Evolutionary conservation across 768 basidiomycete genomes (phyloP), one percentile per base, ranked within the genome.

Genomic region (Gymnopilus dilepis): DNA sequence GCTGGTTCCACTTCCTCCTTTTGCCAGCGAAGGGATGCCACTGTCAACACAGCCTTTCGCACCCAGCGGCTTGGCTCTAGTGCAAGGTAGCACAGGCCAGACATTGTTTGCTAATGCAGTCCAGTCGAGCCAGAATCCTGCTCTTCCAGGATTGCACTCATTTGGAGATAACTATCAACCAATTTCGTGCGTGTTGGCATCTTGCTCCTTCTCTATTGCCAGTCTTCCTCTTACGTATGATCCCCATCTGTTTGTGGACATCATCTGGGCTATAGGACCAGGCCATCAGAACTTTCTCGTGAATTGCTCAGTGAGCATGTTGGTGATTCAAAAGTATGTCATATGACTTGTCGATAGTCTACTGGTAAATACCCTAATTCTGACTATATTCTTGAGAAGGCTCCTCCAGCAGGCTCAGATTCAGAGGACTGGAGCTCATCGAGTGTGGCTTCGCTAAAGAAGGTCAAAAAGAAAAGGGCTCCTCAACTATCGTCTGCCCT

Each of bases 11-110:
- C 15, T 48, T 6, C 12, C 43, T 11, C 15, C 47, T 45, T 15
- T 13, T 19, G 19, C 19, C 26, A 34, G 57, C 37, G 43, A 31
- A 0, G 45, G 26, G 54, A 58, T n/a, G 70, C 51, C 55, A 24
- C 59, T 68, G 37, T 60, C 66, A 41, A 82, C 77, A 3, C 83
- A 83, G 59, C 63, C 68, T 21, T 85, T 83, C 63, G 74, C 74
- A 54, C 65, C 61, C 42, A 84, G 81, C 64, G 62, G 71, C n/a
- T 64, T 84, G 37, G 73, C 69, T 1, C 69, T 71, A 51, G 54
- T 57, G 13, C 64, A 67, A 22, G 62, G 59, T 37, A 21, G 47
- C 6, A 8, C 56, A 19, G 33, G 59, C 24, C 33, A 34, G 26
- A 30, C 50, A 4, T 30, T 64, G 4, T 61, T 61, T 30, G 6